Evolutionary conservation across 768 basidiomycete genomes (phyloP), one percentile per base, ranked within the genome.

Genomic region (Hygrophoropsis aurantiaca): DNA sequence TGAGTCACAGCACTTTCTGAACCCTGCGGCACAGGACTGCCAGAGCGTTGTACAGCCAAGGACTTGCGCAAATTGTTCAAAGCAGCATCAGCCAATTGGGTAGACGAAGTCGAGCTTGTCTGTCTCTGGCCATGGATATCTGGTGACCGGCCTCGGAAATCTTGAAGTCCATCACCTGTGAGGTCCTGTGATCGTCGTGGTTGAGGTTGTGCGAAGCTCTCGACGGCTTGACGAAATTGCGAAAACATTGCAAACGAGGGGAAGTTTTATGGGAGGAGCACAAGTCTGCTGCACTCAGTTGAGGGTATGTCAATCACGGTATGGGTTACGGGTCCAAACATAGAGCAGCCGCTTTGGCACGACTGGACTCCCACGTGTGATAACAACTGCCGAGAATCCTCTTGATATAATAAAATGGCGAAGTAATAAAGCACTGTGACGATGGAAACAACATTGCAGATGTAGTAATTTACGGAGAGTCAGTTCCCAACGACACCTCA

Each of bases 201-300:
- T 43, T 44, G 57, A 41, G 70, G 73, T 39, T 80, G 77, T 16
- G 83, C 81, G 27, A 89, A 67, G 42, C 71, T 80, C 61, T 90
- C 89, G 15, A 91, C 84, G 50, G 83, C 85, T 47, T 84, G 81
- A 32, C 79, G 77, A 60, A 87, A 80, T 58, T 84, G 82, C 39
- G 78, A 84, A 64, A 90, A 90, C 89, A 91, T 90, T 49, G 32
- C 30, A 44, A 18, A 47, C 50, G 21, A 21, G 18, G 41, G 16
- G 19, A 24, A 21, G 36, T n/a, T n/a, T n/a, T n/a, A n/a, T n/a
- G n/a, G n/a, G n/a, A n/a, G n/a, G n/a, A n/a, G n/a, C n/a, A n/a
- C n/a, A n/a, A n/a, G n/a, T n/a, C n/a, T n/a, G n/a, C n/a, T n/a
- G n/a, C n/a, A n/a, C n/a, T n/a, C n/a, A n/a, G n/a, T n/a, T n/a